phyloP scores from a whole-genome alignment of 2,329 filamentous ascomycete genomes.

The Pseudonectria foliicola region DNA sequence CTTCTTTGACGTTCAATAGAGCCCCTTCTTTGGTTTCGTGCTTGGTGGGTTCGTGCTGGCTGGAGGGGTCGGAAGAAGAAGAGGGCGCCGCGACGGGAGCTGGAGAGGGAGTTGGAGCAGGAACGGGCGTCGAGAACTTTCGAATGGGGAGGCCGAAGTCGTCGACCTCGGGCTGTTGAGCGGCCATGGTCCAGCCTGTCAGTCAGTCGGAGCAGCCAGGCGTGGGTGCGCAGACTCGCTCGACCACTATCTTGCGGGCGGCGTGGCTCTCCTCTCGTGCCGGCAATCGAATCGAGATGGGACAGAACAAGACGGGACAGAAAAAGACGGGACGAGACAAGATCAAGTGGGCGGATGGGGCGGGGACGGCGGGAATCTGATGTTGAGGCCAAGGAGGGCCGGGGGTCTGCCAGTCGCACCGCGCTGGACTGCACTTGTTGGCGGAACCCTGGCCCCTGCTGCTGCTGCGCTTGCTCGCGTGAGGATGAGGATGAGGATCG shows the following conservation, averaged over 20 bases:
- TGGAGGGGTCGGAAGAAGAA: background rate
- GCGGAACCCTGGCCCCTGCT: constrained; percentile 15
- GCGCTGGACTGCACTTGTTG: constrained; percentile 10
- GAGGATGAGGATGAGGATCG: too few species aligned
- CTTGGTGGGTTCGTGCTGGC: constrained; percentile 1
- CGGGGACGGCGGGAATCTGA: constrained; percentile 17
- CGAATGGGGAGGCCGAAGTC: constrained; percentile 65
- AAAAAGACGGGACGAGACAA: too few species aligned
- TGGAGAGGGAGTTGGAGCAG: constrained; percentile 7
- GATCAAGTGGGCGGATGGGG: too few species aligned
- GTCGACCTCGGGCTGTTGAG: constrained; percentile 44
- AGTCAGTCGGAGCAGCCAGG: constrained; percentile 1
- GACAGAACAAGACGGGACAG: too few species aligned
- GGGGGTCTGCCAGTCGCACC: constrained; percentile 15
- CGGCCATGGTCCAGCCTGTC: constrained; percentile 16
- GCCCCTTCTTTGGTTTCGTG: background rate
- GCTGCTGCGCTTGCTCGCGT: background rate
- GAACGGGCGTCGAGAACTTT: constrained; percentile 34
- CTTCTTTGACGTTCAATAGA: background rate
- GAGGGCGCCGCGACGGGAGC: background rate
- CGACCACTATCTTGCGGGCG: too few species aligned
- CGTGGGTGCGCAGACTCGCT: too few species aligned
- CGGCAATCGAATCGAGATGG: too few species aligned
- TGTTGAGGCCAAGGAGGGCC: constrained; percentile 15
- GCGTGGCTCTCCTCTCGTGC: too few species aligned